phyloP scores from a whole-genome alignment of 148 eudicot genomes.

The Rhododendron simsii region DNA sequence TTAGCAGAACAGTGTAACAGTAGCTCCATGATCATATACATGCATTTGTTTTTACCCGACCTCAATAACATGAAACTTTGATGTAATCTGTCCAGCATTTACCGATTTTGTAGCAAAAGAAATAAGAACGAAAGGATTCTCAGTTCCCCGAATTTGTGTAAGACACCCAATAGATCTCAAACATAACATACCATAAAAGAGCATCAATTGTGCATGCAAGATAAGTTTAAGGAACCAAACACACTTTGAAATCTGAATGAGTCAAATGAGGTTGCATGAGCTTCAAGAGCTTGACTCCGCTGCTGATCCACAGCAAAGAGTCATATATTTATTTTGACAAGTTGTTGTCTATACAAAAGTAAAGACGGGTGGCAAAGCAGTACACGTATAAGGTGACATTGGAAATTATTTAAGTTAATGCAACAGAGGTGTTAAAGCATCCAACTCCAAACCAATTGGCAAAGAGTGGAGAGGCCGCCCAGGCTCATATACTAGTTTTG shows the following conservation, averaged over 20 bases:
- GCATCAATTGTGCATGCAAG: constrained; percentile 1
- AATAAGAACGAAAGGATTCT: constrained; percentile 27
- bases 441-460: too few relatives aligned
- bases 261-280: constrained; percentile 96
- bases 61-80: constrained; percentile 92
- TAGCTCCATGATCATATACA: not conserved
- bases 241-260: constrained; percentile 42
- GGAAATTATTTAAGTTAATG: not conserved
- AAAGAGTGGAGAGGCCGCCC: too few relatives aligned
- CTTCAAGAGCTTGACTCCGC: constrained; percentile 99
- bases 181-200: not conserved
- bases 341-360: constrained; percentile 66
- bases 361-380: not conserved
- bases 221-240: constrained; percentile 12
- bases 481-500: too few relatives aligned
- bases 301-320: constrained; percentile 89
- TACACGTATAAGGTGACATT: not conserved
- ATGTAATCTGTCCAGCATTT: constrained; percentile 82
- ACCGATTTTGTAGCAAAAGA: constrained; percentile 80
- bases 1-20: not conserved
- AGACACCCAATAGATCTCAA: not conserved
- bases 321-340: constrained; percentile 94
- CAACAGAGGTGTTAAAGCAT: too few relatives aligned
- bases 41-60: constrained; percentile 38
- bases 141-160: constrained; percentile 66